These are phyloP conservation scores for Viola odorata DNA, from an alignment of 345 rosid genomes.

Conservation along the genomic window DNA sequence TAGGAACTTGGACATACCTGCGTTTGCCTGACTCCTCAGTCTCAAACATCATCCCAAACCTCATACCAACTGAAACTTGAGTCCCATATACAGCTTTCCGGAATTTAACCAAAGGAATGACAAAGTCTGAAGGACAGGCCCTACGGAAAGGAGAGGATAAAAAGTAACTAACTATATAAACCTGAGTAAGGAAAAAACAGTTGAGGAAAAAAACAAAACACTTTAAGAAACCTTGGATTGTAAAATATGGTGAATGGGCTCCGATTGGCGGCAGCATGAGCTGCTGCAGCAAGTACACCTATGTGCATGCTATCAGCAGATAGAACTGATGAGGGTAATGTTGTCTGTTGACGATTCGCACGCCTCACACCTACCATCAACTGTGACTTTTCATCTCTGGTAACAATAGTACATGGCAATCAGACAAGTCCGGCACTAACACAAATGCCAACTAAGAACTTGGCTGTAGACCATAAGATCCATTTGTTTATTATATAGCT, in stretches of 20 bases:
- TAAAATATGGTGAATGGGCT: conserved; percentile 89
- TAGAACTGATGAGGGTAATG: conserved; percentile 85
- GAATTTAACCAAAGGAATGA: conserved; percentile 71
- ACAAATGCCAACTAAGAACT: background rate
- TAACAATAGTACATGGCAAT: background rate
- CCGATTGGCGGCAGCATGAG: conserved; percentile 84
- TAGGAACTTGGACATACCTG: conserved; percentile 33
- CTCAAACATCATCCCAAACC: conserved; percentile 99
- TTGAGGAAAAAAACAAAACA: background rate
- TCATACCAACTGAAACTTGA: conserved; percentile 89
- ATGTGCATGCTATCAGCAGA: conserved; percentile 99
- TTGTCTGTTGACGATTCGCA: conserved; percentile 85
- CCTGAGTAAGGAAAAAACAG: background rate
- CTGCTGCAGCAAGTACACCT: conserved; percentile 99
- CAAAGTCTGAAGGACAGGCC: conserved; percentile 92
- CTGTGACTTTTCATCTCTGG: conserved; percentile 96
- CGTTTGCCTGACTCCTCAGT: conserved; percentile 95
- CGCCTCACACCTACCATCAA: conserved; percentile 88
- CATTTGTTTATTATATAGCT: background rate
- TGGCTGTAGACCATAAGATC: too few relatives aligned
- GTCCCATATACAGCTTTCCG: conserved; percentile 82
- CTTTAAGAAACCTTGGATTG: conserved; percentile 72
- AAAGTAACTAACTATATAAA: background rate
- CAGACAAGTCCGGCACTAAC: background rate
- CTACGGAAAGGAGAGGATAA: background rate